Evolutionary conservation across 192 early-diverging fungal species (phyloP).

Genomic region (Jimgerdemannia flammicorona): DNA sequence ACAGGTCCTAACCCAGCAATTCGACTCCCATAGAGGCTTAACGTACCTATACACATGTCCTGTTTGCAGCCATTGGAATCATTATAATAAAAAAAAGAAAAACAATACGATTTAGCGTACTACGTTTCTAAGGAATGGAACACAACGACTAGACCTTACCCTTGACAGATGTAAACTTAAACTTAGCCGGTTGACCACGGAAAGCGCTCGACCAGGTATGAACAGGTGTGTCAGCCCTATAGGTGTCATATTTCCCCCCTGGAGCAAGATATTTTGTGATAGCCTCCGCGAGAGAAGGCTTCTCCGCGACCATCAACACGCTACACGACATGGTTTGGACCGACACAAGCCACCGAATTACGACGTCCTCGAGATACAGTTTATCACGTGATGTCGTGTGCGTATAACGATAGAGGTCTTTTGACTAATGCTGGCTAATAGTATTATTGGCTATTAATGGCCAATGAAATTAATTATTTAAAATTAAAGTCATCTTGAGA

Average conservation of each 20-base stretch:
- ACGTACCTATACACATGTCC: slow-evolving; percentile 1
- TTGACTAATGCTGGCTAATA: too few relatives aligned
- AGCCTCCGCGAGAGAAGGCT: slow-evolving; percentile 39
- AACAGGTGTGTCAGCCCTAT: slow-evolving; percentile 22
- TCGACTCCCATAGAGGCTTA: neutral
- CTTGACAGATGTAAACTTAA: slow-evolving; percentile 35
- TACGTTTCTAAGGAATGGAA: neutral
- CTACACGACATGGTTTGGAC: neutral
- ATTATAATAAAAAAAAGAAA: too few relatives aligned
- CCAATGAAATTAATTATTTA: too few relatives aligned
- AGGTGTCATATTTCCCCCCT: slow-evolving; percentile 20
- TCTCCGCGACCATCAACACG: slow-evolving; percentile 34
- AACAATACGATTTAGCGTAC: too few relatives aligned
- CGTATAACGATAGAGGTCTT: too few relatives aligned
- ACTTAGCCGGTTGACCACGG: slow-evolving; percentile 13
- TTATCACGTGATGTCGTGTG: too few relatives aligned
- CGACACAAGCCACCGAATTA: too few relatives aligned
- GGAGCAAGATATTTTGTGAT: slow-evolving; percentile 32
- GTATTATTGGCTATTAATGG: too few relatives aligned
- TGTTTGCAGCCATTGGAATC: neutral
- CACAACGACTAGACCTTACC: slow-evolving; percentile 4
- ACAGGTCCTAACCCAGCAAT: neutral
- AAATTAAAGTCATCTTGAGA: too few relatives aligned
- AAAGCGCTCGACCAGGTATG: slow-evolving; percentile 28
- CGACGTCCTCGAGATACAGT: too few relatives aligned